Evolutionary conservation across 2,329 filamentous ascomycete genomes (phyloP).

Genomic region (Exserohilum turcica): DNA sequence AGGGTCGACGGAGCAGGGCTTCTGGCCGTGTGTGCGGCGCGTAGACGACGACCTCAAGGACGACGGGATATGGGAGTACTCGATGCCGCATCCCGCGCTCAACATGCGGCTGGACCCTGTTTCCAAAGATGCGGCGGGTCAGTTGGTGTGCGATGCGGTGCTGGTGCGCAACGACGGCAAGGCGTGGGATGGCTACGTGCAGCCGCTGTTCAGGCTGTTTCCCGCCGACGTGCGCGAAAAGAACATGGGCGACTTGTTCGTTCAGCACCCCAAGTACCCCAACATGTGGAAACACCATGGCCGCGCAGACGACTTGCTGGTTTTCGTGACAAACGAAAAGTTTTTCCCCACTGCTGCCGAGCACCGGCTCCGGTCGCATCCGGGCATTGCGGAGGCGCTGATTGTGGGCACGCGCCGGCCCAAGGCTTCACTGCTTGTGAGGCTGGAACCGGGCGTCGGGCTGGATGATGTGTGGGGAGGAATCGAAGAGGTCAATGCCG

Average conservation of each 20-base stretch:
- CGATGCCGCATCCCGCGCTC: conserved; percentile 13
- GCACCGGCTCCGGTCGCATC: conserved; percentile 28
- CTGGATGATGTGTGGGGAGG: conserved; percentile 54
- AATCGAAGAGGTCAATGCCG: conserved; percentile 52
- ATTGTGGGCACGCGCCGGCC: conserved; percentile 40
- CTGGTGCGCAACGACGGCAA: conserved; percentile 15
- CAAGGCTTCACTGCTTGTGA: conserved; percentile 37
- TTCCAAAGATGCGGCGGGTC: not conserved
- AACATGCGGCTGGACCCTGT: conserved; percentile 15
- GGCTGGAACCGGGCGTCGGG: conserved; percentile 25
- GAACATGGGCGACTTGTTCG: conserved; percentile 24
- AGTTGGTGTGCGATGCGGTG: conserved; percentile 19
- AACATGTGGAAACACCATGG: conserved; percentile 25
- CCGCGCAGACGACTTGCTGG: conserved; percentile 28
- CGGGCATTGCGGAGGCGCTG: conserved; percentile 36
- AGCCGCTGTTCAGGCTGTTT: conserved; percentile 28
- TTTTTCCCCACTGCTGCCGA: conserved; percentile 30
- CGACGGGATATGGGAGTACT: conserved; percentile 17
- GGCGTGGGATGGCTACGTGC: conserved; percentile 12
- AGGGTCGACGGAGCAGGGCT: conserved; percentile 18
- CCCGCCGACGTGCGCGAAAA: conserved; percentile 20
- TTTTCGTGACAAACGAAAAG: conserved; percentile 26
- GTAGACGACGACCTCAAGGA: not conserved
- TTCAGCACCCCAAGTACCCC: conserved; percentile 13
- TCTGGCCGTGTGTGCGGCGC: conserved; percentile 5